phyloP scores from a whole-genome alignment of 352 stramenopile species.

The Globisporangium recalcitrans region DNA sequence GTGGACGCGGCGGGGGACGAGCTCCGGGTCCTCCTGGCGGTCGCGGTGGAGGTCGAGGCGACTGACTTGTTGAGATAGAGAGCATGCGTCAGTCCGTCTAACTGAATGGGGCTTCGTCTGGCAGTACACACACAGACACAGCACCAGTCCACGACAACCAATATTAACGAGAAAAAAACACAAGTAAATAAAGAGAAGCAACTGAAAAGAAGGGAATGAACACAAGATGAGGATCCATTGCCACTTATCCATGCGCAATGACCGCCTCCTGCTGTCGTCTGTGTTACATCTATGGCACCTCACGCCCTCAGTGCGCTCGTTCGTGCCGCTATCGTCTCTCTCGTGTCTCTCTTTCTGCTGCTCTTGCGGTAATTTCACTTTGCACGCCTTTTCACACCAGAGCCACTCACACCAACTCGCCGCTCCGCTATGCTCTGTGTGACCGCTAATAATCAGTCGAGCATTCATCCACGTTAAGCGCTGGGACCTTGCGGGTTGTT shows the following conservation, averaged over 20 bases:
- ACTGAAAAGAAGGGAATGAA: conserved; percentile 2
- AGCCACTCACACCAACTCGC: not conserved
- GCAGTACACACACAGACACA: not conserved
- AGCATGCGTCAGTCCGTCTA: not conserved
- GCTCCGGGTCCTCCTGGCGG: conserved; percentile 4
- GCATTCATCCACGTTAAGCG: conserved; percentile 23
- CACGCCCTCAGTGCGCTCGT: not conserved
- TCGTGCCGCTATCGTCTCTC: not conserved
- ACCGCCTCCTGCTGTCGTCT: not conserved
- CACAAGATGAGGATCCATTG: conserved; percentile 3
- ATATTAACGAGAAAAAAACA: conserved; percentile 2
- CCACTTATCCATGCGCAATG: not conserved
- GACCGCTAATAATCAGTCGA: too few species aligned
- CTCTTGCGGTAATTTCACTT: not conserved
- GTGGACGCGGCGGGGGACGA: conserved; percentile 20
- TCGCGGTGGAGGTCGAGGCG: conserved; percentile 22
- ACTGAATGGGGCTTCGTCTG: not conserved
- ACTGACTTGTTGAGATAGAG: not conserved
- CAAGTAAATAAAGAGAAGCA: conserved; percentile 5
- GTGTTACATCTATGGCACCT: not conserved
- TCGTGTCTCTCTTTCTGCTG: not conserved
- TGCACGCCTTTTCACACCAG: not conserved
- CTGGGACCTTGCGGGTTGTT: conserved; percentile 92
- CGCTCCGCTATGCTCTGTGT: not conserved
- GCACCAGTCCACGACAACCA: too few species aligned